Conservation (phyloP, 1,139 yeast species). For the Martiniozyma asiatica region DNA sequence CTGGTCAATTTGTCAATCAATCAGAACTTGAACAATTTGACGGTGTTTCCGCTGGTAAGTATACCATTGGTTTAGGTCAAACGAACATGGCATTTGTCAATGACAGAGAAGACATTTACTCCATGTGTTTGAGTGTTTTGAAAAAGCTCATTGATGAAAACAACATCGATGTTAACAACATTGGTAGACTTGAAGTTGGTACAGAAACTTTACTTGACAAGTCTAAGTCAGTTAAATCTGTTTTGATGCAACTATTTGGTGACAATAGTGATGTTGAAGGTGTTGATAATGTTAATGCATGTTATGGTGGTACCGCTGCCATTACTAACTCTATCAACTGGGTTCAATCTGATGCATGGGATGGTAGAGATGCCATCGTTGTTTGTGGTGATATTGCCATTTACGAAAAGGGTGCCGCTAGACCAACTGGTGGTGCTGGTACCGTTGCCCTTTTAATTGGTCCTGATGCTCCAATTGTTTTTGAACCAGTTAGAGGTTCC, state of each 20-base stretch:
- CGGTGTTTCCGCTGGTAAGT: slow-evolving; percentile 85
- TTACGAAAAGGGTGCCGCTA: slow-evolving; percentile 93
- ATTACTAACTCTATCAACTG: slow-evolving; percentile 89
- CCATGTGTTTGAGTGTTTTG: slow-evolving; percentile 76
- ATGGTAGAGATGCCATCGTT: slow-evolving; percentile 95
- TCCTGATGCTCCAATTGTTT: slow-evolving; percentile 93
- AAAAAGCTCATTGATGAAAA: slow-evolving; percentile 68
- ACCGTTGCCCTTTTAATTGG: slow-evolving; percentile 92
- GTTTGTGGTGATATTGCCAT: slow-evolving; percentile 98
- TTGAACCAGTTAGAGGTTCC: slow-evolving; percentile 80
- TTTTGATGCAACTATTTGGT: slow-evolving; percentile 87
- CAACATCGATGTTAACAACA: slow-evolving; percentile 63
- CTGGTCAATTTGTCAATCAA: slow-evolving; percentile 77
- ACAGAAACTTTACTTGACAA: slow-evolving; percentile 96
- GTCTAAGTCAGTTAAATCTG: slow-evolving; percentile 94
- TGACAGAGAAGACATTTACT: slow-evolving; percentile 95
- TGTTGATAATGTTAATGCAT: slow-evolving; percentile 90
- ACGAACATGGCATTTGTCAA: slow-evolving; percentile 96
- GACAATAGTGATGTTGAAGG: slow-evolving; percentile 92
- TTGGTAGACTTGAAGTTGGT: slow-evolving; percentile 97
- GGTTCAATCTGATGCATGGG: slow-evolving; percentile 96
- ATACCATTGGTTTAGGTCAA: slow-evolving; percentile 97
- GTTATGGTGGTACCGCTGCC: slow-evolving; percentile 98
- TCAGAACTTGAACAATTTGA: slow-evolving; percentile 75
- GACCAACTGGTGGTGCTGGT: slow-evolving; percentile 99